Base-by-base conservation (phyloP, 495 filamentous ascomycete species). In the Penicillium flavigenum region DNA sequence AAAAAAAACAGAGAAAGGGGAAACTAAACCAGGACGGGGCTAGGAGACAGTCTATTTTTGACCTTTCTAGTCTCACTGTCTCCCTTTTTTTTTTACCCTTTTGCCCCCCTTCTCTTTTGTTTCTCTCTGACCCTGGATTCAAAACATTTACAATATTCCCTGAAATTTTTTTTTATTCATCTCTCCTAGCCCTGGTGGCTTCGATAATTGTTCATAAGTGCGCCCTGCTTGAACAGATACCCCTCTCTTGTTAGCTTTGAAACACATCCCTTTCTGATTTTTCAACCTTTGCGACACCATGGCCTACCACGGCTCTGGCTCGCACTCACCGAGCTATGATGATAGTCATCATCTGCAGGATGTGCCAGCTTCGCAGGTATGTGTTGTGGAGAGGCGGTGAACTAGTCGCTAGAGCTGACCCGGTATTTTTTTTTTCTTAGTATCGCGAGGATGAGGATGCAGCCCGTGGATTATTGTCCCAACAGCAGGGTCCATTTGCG, bases 391-490 rank as follows among this genome's bases (percentile, higher is more conserved):
- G n/a, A 26, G 32, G 31, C 49, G n/a, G 50, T 29, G 24, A 53
- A 44, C 16, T 3, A 7, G 3, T 17, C n/a, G 16, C 39, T 1
- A 27, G 31, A 36, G n/a, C 38, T 53, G 24, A 53, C 27, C 9
- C 4, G 47, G 14, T n/a, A 7, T 36, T n/a, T 50, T 22, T 16
- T 43, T n/a, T 8, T 4, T 1, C 10, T 29, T 43, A 27, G 56
- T 64, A 60, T 61, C 65, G 83, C 66, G 82, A 85, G 56, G 89
- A 92, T 52, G 90, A 94, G 67, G 90, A 93, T 71, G 85, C 85
- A 36, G 84, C 89, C 56, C 77, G 81, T 52, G 85, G 88, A 54
- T 82, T 96, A 20, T 81, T 96, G 46, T 82, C 88, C 58, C 77
- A 84, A 58, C 83, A 85, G 56, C 78, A 81, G 17, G 82, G 83